phyloP scores from a whole-genome alignment of 345 rosid genomes.

The Eucalyptus dawsonii region DNA sequence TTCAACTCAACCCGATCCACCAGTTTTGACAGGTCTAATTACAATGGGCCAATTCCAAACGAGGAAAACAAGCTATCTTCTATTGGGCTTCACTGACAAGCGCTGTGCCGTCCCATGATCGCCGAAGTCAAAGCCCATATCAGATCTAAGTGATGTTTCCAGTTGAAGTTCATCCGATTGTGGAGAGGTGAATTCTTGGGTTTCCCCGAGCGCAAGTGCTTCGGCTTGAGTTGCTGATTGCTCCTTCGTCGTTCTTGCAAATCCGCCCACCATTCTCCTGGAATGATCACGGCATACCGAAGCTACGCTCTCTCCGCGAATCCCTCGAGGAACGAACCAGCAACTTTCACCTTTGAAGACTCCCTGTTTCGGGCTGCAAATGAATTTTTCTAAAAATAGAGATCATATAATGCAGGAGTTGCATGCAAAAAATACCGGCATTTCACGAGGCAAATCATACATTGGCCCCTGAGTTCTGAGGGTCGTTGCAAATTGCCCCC shows the following conservation, averaged over 20 bases:
- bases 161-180: neutral
- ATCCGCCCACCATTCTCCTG: neutral
- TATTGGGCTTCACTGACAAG: neutral
- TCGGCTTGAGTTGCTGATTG: neutral
- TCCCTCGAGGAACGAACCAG: neutral
- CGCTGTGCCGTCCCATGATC: neutral
- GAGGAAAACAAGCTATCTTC: neutral
- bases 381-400: neutral
- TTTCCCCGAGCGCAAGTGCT: neutral
- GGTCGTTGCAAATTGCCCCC: neutral
- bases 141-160: neutral
- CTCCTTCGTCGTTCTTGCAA: neutral
- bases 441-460: neutral
- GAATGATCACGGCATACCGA: neutral
- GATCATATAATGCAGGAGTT: neutral
- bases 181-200: neutral
- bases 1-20: neutral
- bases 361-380: neutral
- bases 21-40: too few species aligned
- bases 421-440: neutral
- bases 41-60: neutral
- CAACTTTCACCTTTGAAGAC: neutral
- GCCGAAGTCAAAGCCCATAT: neutral
- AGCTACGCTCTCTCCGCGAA: neutral
- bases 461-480: neutral